Conservation (phyloP, 108 stramenopile species). For the Epipyxis sp. region DNA sequence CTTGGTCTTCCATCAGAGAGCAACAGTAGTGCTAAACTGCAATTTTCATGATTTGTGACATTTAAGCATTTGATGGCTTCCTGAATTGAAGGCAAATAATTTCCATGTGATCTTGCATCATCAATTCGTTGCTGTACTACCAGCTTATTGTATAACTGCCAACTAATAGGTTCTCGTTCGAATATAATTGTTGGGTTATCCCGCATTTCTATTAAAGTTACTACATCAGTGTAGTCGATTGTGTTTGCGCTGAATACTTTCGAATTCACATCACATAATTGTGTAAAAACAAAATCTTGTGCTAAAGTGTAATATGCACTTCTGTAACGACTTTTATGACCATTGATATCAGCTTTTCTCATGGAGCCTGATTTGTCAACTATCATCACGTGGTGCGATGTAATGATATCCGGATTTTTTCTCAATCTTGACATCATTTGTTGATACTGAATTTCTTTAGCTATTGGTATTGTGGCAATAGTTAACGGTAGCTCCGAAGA, state of each 20-base stretch:
- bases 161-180: conserved; percentile 19
- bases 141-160: conserved; percentile 21
- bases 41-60: not conserved
- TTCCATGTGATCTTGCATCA: conserved; percentile 8
- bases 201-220: conserved; percentile 17
- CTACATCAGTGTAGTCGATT: conserved; percentile 20
- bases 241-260: not conserved
- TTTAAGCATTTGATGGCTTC: not conserved
- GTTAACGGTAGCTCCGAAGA: not conserved
- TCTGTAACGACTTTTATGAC: conserved; percentile 5
- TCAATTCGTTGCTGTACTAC: not conserved
- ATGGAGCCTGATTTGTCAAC: conserved; percentile 19
- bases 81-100: conserved; percentile 9
- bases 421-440: too few relatives aligned
- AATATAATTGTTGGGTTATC: not conserved
- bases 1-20: not conserved
- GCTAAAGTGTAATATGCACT: conserved; percentile 14
- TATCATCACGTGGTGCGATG: conserved; percentile 16
- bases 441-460: too few relatives aligned
- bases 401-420: conserved; percentile 8
- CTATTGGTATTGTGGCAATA: not conserved
- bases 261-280: not conserved
- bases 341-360: conserved; percentile 24
- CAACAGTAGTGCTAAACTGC: not conserved
- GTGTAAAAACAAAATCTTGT: not conserved